Percentiles rank a stretch among this genome's conserved stretches.
These are phyloP conservation scores for Closterium sp. DNA, from an alignment of 139 green algal species.

Conservation along the genomic window DNA sequence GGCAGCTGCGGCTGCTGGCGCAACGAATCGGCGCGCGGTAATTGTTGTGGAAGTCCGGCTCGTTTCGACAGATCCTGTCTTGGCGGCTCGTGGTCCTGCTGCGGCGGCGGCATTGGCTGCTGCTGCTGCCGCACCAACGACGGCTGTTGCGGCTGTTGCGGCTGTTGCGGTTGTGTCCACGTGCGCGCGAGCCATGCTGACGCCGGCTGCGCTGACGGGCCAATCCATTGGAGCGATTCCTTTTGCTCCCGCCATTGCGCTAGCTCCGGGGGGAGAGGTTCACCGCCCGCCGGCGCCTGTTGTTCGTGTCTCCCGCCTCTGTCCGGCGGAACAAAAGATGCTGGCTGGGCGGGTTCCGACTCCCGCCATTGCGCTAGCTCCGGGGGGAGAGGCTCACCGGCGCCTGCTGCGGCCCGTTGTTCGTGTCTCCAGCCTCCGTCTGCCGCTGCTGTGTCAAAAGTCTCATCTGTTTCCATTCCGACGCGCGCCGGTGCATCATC, in stretches of 20 bases:
- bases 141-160: background rate
- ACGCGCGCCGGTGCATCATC: too few species aligned
- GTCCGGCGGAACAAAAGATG: too few species aligned
- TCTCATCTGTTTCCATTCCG: too few species aligned
- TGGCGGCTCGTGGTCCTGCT: background rate
- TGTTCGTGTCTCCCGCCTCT: background rate
- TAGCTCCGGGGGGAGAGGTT: background rate
- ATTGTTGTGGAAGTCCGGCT: background rate
- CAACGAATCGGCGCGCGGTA: background rate
- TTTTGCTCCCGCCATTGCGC: background rate
- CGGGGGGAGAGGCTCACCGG: background rate
- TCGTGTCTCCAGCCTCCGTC: too few species aligned
- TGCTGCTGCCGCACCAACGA: background rate
- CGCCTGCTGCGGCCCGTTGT: too few species aligned
- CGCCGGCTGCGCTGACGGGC: background rate
- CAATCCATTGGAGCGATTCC: background rate
- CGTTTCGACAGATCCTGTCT: background rate
- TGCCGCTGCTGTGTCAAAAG: too few species aligned
- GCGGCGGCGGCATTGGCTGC: background rate
- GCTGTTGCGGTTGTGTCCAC: background rate
- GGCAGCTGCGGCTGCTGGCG: background rate
- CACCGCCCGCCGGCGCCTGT: background rate
- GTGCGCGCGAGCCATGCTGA: background rate
- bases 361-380: background rate
- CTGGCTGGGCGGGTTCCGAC: background rate